phyloP scores from a whole-genome alignment of 208 protist species.

The Leishmania martiniquensis region DNA sequence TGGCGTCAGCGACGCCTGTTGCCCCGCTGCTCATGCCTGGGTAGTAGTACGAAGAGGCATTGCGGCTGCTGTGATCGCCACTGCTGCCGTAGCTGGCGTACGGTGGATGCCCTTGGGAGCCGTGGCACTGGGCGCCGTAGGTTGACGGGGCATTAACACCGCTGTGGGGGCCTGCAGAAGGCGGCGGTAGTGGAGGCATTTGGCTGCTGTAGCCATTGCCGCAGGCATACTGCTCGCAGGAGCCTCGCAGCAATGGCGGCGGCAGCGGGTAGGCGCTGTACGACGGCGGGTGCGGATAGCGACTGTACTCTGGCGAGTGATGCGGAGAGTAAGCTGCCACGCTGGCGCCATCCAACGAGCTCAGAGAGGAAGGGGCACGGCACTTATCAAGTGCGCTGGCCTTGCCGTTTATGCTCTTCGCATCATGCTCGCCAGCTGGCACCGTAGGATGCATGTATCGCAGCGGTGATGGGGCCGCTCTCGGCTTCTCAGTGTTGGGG shows the following conservation, averaged over 20 bases:
- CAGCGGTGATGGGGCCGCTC: background rate
- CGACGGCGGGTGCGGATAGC: background rate
- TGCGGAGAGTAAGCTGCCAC: background rate
- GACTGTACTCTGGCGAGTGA: background rate
- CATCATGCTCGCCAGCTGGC: conserved; percentile 11
- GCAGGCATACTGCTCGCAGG: background rate
- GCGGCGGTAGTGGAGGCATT: background rate
- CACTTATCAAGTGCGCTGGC: too few species aligned
- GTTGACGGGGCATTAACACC: too few species aligned
- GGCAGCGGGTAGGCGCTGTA: conserved; percentile 13
- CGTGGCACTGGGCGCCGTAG: background rate
- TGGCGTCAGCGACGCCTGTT: background rate
- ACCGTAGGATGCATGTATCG: conserved; percentile 3
- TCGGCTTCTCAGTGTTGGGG: background rate
- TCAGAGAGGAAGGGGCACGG: background rate
- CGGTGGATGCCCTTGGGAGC: background rate
- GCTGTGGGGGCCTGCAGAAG: background rate
- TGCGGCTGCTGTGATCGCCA: background rate
- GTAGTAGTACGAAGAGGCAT: background rate
- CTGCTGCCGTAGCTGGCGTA: background rate
- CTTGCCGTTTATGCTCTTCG: background rate
- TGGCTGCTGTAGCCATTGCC: background rate
- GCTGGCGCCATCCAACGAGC: background rate
- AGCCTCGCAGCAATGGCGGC: conserved; percentile 1
- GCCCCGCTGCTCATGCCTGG: background rate